Evolutionary conservation across 169 alveolate species (phyloP).

Genomic region (Eimeria sp.): DNA sequence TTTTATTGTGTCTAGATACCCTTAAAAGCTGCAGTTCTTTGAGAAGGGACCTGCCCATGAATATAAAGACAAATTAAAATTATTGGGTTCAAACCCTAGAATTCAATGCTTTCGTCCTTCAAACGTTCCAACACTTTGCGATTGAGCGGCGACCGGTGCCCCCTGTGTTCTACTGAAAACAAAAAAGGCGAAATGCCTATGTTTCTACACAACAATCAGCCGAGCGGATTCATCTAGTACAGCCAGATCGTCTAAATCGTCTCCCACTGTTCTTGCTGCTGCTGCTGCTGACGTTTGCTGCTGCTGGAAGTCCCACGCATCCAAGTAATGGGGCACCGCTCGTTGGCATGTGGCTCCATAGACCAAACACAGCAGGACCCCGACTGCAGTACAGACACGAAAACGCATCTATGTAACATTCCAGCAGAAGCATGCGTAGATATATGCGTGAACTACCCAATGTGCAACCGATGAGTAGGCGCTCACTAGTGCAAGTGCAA

Average conservation of each 20-base stretch:
- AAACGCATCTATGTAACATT: neutral
- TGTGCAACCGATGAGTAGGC: neutral
- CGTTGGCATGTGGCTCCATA: slow-evolving; percentile 22
- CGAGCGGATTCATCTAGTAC: slow-evolving; percentile 23
- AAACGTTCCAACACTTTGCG: neutral
- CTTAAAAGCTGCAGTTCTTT: neutral
- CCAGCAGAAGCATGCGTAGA: neutral
- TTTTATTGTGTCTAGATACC: neutral
- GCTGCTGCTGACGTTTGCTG: neutral
- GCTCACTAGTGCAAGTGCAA: neutral
- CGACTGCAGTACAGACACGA: neutral
- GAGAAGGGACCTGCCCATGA: neutral
- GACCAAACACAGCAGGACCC: slow-evolving; percentile 22
- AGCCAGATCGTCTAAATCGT: slow-evolving; percentile 47
- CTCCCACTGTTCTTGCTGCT: neutral
- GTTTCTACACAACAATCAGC: slow-evolving; percentile 14
- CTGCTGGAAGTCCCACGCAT: slow-evolving; percentile 35
- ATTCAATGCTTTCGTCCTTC: neutral
- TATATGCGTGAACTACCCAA: neutral
- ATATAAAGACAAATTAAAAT: neutral
- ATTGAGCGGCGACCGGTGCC: neutral
- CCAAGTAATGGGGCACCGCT: neutral
- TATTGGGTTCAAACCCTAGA: neutral
- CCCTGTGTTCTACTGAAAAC: neutral
- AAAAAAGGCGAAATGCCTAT: neutral